A percentile compares a stretch with the other conserved stretches of the same genome.
phyloP scores from a whole-genome alignment of 177 flowering plant genomes.

The Telopea speciosissima region DNA sequence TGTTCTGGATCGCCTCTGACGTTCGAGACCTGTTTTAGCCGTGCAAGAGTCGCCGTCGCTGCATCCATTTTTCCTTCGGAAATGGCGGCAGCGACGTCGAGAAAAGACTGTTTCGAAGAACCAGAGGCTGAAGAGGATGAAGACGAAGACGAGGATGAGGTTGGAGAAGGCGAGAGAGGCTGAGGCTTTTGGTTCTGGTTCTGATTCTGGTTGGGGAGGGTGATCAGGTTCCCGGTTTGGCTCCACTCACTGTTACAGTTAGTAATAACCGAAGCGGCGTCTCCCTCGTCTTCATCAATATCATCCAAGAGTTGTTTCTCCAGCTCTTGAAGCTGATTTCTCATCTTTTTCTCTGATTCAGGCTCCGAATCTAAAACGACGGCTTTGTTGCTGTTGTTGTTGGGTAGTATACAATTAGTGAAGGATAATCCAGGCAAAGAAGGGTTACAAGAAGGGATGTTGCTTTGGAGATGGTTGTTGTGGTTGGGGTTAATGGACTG shows the following conservation, averaged over 20 bases:
- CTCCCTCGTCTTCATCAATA: conserved; percentile 34
- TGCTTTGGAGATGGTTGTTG: not conserved
- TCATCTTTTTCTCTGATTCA: conserved; percentile 51
- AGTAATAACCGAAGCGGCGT: conserved; percentile 46
- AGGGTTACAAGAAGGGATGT: not conserved
- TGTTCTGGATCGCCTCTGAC: conserved; percentile 51
- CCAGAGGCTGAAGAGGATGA: conserved; percentile 39
- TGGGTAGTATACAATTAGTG: conserved; percentile 12
- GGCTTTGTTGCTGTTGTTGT: not conserved
- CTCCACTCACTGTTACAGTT: conserved; percentile 60
- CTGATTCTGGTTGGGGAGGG: no score
- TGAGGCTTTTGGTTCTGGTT: conserved; percentile 16
- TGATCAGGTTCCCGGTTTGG: conserved; percentile 52
- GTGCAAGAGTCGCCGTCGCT: conserved; percentile 47
- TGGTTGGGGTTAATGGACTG: conserved; percentile 6
- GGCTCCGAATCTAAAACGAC: conserved; percentile 6
- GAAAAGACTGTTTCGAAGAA: conserved; percentile 41
- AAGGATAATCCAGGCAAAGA: conserved; percentile 12
- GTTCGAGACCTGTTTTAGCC: conserved; percentile 35
- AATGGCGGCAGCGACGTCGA: conserved; percentile 61
- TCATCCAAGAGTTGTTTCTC: conserved; percentile 71
- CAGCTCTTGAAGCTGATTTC: conserved; percentile 53
- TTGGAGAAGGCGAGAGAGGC: conserved; percentile 47
- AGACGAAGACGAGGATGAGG: conserved; percentile 32
- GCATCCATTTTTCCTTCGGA: conserved; percentile 50